Conservation (phyloP, 2,329 filamentous ascomycete genomes). For the Hansfordia pulvinata region DNA sequence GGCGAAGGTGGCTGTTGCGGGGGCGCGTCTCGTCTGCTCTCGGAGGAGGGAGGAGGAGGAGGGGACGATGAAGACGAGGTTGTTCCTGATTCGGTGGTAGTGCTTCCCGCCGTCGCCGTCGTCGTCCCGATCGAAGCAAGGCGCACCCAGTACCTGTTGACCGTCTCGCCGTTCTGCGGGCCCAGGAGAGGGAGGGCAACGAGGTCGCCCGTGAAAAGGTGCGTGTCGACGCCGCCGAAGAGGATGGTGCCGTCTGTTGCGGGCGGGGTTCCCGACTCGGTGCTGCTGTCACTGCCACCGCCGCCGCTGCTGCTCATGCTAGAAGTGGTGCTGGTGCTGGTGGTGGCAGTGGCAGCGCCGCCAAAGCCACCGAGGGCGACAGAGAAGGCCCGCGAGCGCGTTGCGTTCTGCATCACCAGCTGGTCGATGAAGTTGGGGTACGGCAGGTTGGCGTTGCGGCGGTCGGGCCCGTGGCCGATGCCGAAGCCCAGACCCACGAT, state of each 20-base stretch:
- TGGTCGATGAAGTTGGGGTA: conserved; percentile 18
- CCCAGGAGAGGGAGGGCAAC: conserved; percentile 12
- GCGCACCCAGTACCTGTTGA: conserved; percentile 26
- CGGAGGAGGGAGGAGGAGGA: too few relatives aligned
- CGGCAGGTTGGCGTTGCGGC: conserved; percentile 10
- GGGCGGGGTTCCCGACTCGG: too few relatives aligned
- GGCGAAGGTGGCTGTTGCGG: too few relatives aligned
- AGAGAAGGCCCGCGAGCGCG: conserved; percentile 9
- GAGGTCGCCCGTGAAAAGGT: conserved; percentile 13
- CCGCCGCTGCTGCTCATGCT: not conserved
- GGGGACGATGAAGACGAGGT: too few relatives aligned
- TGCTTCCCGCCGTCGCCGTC: conserved; percentile 14
- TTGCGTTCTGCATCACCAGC: conserved; percentile 13
- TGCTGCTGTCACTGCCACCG: not conserved
- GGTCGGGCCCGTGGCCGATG: conserved; percentile 4
- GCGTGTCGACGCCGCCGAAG: conserved; percentile 25
- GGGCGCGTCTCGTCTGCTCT: too few relatives aligned
- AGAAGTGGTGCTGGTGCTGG: not conserved
- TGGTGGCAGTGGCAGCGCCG: not conserved
- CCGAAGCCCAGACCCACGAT: conserved; percentile 20
- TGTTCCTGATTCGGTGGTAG: too few relatives aligned
- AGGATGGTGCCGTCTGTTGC: too few relatives aligned
- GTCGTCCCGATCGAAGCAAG: conserved; percentile 22
- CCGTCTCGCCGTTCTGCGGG: conserved; percentile 11
- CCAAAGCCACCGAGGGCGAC: conserved; percentile 10